Evolutionary conservation across 2,329 filamentous ascomycete genomes (phyloP).

Genomic region (Xylaria sp.): DNA sequence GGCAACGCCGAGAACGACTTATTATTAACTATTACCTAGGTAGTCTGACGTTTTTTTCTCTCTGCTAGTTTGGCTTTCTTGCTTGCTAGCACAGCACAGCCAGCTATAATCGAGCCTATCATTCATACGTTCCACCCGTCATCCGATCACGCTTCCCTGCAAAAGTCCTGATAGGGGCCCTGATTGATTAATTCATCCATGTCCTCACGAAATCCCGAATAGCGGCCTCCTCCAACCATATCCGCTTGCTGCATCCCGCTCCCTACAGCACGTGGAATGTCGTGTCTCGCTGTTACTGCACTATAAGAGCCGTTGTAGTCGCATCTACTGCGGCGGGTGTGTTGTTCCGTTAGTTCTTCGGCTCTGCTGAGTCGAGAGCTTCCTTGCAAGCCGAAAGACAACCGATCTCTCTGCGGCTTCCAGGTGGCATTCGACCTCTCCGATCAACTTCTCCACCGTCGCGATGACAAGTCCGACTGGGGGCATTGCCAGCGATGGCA

Average conservation of each 20-base stretch:
- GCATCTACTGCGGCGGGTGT: constrained; percentile 3
- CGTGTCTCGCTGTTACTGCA: constrained; percentile 15
- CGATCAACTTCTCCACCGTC: constrained; percentile 3
- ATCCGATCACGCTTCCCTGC: constrained; percentile 1
- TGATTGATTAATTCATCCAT: constrained; percentile 12
- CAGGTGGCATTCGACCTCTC: constrained; percentile 12
- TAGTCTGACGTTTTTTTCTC: constrained; percentile 24
- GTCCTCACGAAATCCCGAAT: constrained; percentile 9
- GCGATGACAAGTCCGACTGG: constrained; percentile 39
- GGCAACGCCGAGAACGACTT: constrained; percentile 19
- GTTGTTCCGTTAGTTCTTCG: constrained; percentile 11
- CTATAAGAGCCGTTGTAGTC: constrained; percentile 23
- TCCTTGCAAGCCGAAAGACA: constrained; percentile 4
- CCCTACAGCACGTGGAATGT: constrained; percentile 24
- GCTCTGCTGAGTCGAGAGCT: constrained; percentile 15
- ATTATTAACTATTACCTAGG: no score
- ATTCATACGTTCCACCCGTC: constrained; percentile 2
- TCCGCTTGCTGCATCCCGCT: constrained; percentile 10
- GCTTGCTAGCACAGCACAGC: constrained; percentile 12
- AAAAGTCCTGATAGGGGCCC: not conserved
- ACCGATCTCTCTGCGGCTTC: not conserved
- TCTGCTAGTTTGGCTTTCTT: not conserved
- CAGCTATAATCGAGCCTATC: constrained; percentile 5
- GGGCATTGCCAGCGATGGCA: constrained; percentile 16
- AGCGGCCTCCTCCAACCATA: not conserved